Evolutionary conservation across 2,329 filamentous ascomycete species (phyloP), one percentile per base, ranked within the genome.

Genomic region (Ascochyta viciae-villosae): DNA sequence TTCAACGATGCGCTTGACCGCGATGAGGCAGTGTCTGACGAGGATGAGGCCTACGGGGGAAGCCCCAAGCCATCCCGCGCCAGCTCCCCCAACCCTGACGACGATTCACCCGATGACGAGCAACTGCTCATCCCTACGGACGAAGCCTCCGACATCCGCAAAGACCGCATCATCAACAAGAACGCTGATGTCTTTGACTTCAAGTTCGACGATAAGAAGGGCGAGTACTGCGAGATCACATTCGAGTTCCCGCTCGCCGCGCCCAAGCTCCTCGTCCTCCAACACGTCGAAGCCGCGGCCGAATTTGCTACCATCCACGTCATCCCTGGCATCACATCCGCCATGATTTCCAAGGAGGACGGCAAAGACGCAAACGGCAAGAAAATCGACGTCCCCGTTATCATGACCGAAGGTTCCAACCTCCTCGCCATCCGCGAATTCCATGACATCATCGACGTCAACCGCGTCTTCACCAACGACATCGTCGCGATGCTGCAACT

Each of bases 211-310:
- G 87, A 92, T 66, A 81, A 81, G 54, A 80, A 80, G 16, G 93
- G 92, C 62, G 84, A 84, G 37, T 90, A 87, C 81, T 96, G 91
- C 76, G 85, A 89, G 62, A 86, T 98, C 69, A 90, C 89, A 15
- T 85, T 98, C 57, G 91, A 88, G 76, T 97, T 96, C 73, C 87
- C 91, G 61, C 85, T 89, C 38, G 81, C 85, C 39, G 89, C 89
- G 13, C 90, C 94, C 62, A 99, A 99, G 80, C 84, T 99, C 43
- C 85, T 99, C 57, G 95, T 99, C 85, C 87, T 98, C 55, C 91
- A 90, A 68, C 83, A 98, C 54, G 90, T 98, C 50, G 92, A 98
- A 76, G 84, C 87, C 15, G 91, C 91, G 12, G 87, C 91, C 50
- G 86, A 86, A 61, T 87, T 87, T 69, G 88, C 93, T 0, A 87